Percentiles rank a stretch among this genome's conserved stretches.
phyloP scores from a whole-genome alignment of 2,329 filamentous ascomycete genomes.

The Ceratocystis destructans region DNA sequence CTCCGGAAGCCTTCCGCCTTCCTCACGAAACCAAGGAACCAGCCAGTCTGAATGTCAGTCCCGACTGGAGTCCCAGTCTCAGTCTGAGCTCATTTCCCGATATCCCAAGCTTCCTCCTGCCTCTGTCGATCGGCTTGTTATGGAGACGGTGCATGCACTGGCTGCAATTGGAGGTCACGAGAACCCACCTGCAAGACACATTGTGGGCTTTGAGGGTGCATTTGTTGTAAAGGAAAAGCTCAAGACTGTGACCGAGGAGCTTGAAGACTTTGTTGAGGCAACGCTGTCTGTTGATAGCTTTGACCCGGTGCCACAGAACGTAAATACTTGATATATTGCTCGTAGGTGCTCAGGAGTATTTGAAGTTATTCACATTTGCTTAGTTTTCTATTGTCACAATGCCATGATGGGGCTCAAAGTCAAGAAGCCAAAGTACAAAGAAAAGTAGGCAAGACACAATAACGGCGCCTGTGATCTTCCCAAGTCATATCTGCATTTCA shows the following conservation, averaged over 20 bases:
- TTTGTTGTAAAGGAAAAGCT: slow-evolving; percentile 87
- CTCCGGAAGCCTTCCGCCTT: background rate
- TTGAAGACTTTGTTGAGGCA: slow-evolving; percentile 90
- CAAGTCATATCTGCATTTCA: background rate
- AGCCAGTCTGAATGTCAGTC: background rate
- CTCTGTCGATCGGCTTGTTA: slow-evolving; percentile 59
- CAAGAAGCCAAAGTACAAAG: background rate
- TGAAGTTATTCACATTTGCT: background rate
- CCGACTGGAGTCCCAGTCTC: background rate
- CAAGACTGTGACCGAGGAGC: slow-evolving; percentile 87
- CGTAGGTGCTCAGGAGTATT: too few species aligned
- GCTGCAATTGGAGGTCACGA: slow-evolving; percentile 89
- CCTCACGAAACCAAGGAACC: background rate
- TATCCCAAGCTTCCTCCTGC: slow-evolving; percentile 59
- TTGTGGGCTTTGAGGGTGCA: slow-evolving; percentile 81
- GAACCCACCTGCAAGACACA: slow-evolving; percentile 86
- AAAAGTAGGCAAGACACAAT: background rate
- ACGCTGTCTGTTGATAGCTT: slow-evolving; percentile 62
- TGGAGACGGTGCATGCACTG: slow-evolving; percentile 82
- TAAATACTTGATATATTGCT: background rate
- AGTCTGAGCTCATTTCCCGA: slow-evolving; percentile 42
- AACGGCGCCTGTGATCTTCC: background rate
- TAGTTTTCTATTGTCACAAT: background rate
- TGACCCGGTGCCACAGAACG: background rate
- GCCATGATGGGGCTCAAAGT: background rate